Percentiles rank a stretch among this genome's conserved stretches.
phyloP scores from a whole-genome alignment of 2,329 filamentous ascomycete species.

The Arthrobotrys entomopaga region DNA sequence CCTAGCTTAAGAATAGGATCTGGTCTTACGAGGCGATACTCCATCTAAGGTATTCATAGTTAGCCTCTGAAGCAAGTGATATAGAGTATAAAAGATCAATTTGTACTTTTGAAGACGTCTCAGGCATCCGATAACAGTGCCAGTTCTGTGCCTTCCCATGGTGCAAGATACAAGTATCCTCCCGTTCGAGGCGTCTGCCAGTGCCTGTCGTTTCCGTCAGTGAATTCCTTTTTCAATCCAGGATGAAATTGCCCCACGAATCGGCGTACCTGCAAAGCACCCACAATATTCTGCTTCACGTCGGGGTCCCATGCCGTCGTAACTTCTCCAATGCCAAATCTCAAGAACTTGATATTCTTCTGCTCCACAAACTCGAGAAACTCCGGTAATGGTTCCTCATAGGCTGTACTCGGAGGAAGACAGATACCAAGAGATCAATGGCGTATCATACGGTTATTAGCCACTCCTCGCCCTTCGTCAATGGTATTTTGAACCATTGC shows the following conservation, averaged over 20 bases:
- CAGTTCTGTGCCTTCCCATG: conserved; percentile 53
- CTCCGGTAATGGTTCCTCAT: conserved; percentile 43
- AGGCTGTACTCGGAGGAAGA: conserved; percentile 3
- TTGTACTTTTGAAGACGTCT: conserved; percentile 49
- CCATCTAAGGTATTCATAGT: conserved; percentile 26
- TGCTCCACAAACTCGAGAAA: conserved; percentile 31
- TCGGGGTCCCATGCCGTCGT: conserved; percentile 45
- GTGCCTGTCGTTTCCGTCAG: conserved; percentile 22
- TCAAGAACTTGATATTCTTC: conserved; percentile 42
- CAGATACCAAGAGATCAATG: not conserved
- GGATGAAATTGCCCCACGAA: not conserved
- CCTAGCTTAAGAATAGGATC: not conserved
- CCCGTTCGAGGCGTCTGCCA: conserved; percentile 43
- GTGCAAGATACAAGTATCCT: conserved; percentile 51
- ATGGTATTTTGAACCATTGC: conserved; percentile 1
- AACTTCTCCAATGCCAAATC: conserved; percentile 47
- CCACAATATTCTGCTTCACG: conserved; percentile 39
- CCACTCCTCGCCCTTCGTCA: not conserved
- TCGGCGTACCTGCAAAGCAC: conserved; percentile 37
- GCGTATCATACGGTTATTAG: not conserved
- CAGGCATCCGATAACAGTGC: conserved; percentile 49
- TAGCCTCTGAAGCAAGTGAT: not conserved
- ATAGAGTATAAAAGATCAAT: not conserved
- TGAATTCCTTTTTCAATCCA: conserved; percentile 2
- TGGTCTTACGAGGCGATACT: conserved; percentile 46